Evolutionary conservation across 1,139 yeast genomes (phyloP).

Genomic region (Magnusiomyces ingens): DNA sequence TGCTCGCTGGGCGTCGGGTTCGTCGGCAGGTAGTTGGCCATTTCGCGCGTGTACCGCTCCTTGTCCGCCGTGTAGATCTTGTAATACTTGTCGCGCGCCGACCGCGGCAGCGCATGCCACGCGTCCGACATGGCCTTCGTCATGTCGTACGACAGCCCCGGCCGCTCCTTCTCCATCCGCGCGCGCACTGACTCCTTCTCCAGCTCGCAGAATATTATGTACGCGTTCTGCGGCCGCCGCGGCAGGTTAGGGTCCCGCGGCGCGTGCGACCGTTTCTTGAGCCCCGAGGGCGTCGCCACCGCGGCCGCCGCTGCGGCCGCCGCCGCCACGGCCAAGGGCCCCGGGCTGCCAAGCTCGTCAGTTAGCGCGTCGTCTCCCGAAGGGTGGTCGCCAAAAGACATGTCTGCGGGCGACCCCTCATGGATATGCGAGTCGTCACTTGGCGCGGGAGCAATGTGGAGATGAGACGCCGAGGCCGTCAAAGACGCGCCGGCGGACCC

Average conservation of each 20-base stretch:
- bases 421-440: neutral
- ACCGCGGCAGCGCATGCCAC: constrained; percentile 73
- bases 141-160: constrained; percentile 53
- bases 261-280: constrained; percentile 16
- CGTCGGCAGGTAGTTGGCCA: constrained; percentile 50
- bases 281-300: constrained; percentile 27
- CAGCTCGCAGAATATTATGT: constrained; percentile 76
- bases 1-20: constrained; percentile 23
- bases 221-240: constrained; percentile 85
- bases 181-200: constrained; percentile 69
- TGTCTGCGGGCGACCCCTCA: too few relatives aligned
- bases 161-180: constrained; percentile 42
- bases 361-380: too few relatives aligned
- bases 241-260: constrained; percentile 77
- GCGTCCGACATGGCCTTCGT: constrained; percentile 76
- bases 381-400: too few relatives aligned
- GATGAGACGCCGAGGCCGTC: neutral
- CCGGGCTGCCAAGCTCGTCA: too few relatives aligned
- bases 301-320: neutral
- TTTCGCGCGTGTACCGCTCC: constrained; percentile 64
- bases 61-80: constrained; percentile 76
- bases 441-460: neutral
- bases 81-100: constrained; percentile 66
- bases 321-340: neutral
- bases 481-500: too few relatives aligned